A percentile compares a stretch with the other conserved stretches of the same genome.
These are phyloP conservation scores for Amaranthus palmeri DNA, from an alignment of 148 eudicot species.

Conservation along the genomic window DNA sequence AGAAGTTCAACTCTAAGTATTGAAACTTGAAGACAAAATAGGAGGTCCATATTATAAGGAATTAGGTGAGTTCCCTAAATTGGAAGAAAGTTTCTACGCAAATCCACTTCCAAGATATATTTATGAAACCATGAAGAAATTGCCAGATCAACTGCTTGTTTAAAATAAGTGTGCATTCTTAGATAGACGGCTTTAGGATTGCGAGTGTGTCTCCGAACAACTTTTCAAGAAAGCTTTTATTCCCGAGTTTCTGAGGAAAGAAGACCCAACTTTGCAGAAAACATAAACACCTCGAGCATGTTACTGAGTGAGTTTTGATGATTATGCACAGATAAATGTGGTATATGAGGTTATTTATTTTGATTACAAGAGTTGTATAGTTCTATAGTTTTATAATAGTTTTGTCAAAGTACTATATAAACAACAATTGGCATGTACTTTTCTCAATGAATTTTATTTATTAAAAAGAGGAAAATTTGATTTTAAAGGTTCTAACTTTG, in stretches of 20 bases:
- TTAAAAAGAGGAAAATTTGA: too few species aligned
- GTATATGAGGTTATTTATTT: too few species aligned
- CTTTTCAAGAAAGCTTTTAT: not conserved
- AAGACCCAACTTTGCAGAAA: not conserved
- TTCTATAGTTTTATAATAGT: too few species aligned
- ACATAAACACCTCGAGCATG: not conserved
- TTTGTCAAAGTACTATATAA: too few species aligned
- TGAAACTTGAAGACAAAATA: conserved; percentile 53
- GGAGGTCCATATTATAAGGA: conserved; percentile 82
- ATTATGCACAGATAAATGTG: too few species aligned
- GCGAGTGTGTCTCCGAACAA: not conserved
- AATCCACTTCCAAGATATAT: conserved; percentile 93
- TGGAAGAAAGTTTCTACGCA: conserved; percentile 95
- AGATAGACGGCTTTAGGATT: not conserved
- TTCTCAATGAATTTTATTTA: too few species aligned
- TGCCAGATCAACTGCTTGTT: not conserved
- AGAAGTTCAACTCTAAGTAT: conserved; percentile 63
- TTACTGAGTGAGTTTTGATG: too few species aligned
- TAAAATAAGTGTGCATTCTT: not conserved
- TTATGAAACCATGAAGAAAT: conserved; percentile 41
- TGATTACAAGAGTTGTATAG: too few species aligned
- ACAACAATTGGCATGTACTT: too few species aligned
- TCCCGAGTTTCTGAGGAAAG: conserved; percentile 6
- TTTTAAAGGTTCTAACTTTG: too few species aligned
- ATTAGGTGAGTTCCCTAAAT: conserved; percentile 78